Evolutionary conservation across 176 grass and related monocot genomes (phyloP), one percentile per base, ranked within the genome.

Genomic region (Cenchrus purpureus): DNA sequence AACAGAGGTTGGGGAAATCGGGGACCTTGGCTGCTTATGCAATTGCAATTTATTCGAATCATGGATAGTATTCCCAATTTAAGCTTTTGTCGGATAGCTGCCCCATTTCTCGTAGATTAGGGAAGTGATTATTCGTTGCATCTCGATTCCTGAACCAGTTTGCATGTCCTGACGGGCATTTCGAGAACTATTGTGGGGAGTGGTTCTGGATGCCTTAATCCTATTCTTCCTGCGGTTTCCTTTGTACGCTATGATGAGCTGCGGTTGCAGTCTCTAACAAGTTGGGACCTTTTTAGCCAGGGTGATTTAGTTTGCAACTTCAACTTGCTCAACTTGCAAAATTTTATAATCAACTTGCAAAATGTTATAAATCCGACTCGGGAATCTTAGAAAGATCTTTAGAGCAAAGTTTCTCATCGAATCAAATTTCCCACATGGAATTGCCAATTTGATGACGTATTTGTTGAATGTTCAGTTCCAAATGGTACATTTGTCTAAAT

Each of bases 271-370:
- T 68, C 46, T 25, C n/a, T 57, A 29, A 48, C 6, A 12, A 59
- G 3, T 78, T 86, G 22, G 17, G 83, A 52, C 43, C 54, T 37
- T 71, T 52, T 86, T 40, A 40, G 37, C 37, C 37, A 40, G 37
- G 3, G 37, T 40, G 37, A 40, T 40, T 4, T 40, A 40, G 37
- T 40, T 40, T 40, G 37, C 1, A 12, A 19, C 5, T 40, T 40
- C 5, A 55, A 8, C 6, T 50, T 50, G 42, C 13, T 15, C 19
- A 54, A 14, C 44, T 73, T 63, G 64, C 56, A 50, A 4, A 40
- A 40, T 40, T 40, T 0, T 40, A 40, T 25, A 25, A 25, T 15
- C 13, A 54, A 14, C 44, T 73, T 63, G 64, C 56, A 50, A 4
- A 40, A 40, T 40, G 3, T 0, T 40, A 40, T 40, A 40, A 40